Conservation (phyloP, 805 yeast species). For the Starmera dryadoides region DNA sequence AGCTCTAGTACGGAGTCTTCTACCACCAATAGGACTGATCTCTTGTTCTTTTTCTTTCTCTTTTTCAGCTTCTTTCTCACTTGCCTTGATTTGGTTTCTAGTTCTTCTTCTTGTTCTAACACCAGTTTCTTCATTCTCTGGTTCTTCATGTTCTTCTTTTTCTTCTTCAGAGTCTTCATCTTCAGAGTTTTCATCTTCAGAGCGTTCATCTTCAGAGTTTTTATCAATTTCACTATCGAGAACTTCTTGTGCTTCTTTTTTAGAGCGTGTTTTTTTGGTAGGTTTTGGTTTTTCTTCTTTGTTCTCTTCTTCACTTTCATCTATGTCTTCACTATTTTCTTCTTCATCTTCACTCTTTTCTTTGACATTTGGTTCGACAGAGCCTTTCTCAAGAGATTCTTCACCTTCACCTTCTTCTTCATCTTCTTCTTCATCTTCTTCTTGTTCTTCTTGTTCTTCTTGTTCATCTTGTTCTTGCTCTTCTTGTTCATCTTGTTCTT, state of each 20-base stretch:
- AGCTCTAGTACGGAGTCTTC: conserved; percentile 4
- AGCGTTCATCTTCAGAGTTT: conserved; percentile 1
- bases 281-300: too few relatives aligned
- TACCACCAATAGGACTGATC: conserved; percentile 2
- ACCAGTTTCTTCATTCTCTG: conserved; percentile 5
- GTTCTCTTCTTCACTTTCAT: background rate
- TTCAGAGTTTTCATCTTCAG: conserved; percentile 2
- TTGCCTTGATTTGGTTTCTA: conserved; percentile 4
- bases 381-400: background rate
- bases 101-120: conserved; percentile 6
- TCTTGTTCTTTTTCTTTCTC: conserved; percentile 1
- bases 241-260: background rate
- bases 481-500: conserved; percentile 4
- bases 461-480: conserved; percentile 7
- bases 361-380: background rate
- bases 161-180: conserved; percentile 7
- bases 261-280: background rate
- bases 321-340: background rate
- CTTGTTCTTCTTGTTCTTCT: conserved; percentile 7
- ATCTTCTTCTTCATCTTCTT: conserved; percentile 5
- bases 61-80: background rate
- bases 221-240: too few relatives aligned
- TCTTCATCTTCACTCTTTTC: background rate
- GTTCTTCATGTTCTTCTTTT: conserved; percentile 9
- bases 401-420: background rate